Percentiles rank a stretch among this genome's conserved stretches.
Conservation (phyloP, 257 asterid genomes). For the Solanum commersonii region DNA sequence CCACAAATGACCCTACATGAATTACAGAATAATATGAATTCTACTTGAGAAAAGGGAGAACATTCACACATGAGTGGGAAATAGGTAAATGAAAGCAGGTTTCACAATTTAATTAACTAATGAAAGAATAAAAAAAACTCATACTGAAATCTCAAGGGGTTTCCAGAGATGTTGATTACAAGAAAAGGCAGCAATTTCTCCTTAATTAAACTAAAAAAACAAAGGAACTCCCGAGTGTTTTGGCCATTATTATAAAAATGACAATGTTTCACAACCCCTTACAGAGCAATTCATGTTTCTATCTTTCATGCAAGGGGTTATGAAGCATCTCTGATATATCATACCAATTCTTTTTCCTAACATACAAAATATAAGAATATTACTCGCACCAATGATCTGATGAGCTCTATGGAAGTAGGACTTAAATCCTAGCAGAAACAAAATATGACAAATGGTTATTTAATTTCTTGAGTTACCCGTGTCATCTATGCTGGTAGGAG, state of each 20-base stretch:
- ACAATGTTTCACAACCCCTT: neutral
- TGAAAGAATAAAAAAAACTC: neutral
- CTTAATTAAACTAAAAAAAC: neutral
- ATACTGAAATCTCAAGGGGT: neutral
- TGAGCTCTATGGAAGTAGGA: neutral
- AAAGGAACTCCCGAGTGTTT: neutral
- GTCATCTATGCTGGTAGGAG: neutral
- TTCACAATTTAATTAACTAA: neutral
- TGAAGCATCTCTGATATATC: neutral
- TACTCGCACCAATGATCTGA: neutral
- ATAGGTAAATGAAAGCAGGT: neutral
- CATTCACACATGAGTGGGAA: neutral
- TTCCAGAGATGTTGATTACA: neutral
- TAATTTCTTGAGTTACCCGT: neutral
- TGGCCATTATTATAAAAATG: neutral
- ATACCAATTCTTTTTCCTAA: neutral
- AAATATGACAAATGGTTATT: neutral
- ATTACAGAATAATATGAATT: neutral
- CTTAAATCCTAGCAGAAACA: neutral
- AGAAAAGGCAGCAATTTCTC: neutral
- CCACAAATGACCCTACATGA: neutral
- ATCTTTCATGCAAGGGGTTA: neutral
- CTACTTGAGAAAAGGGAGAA: neutral
- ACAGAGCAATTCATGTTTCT: neutral
- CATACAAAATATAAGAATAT: neutral